A percentile compares a stretch with the other conserved stretches of the same genome.
phyloP scores from a whole-genome alignment of 257 asterid genomes.

The Ajuga chamaepitys region DNA sequence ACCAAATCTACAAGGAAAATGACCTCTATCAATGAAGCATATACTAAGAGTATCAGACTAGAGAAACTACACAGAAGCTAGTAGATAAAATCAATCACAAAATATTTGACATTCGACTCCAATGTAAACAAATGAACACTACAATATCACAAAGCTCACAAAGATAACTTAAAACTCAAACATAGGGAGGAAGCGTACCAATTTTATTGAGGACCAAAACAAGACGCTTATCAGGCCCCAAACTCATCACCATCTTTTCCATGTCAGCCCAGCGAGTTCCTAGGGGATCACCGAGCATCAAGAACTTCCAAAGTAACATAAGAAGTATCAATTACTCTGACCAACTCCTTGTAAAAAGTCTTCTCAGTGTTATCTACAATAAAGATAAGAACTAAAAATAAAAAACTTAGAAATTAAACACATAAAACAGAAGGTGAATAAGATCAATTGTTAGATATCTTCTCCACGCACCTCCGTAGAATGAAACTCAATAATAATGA shows the following conservation, averaged over 20 bases:
- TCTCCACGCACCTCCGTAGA: no score
- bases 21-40: neutral
- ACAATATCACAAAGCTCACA: neutral
- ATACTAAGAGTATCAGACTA: neutral
- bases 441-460: no score
- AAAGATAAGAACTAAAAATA: neutral
- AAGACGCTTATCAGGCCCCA: no score
- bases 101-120: no score
- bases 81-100: neutral
- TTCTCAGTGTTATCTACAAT: constrained; percentile 60
- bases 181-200: constrained; percentile 29
- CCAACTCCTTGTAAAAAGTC: constrained; percentile 84
- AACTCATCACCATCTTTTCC: no score
- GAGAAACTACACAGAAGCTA: neutral
- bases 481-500: no score
- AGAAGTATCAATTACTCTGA: constrained; percentile 78
- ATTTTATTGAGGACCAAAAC: constrained; percentile 84
- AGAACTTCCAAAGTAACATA: constrained; percentile 91
- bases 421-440: neutral
- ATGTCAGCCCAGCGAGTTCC: no score
- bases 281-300: constrained; percentile 91
- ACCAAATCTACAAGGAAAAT: no score
- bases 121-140: neutral
- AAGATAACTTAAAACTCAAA: neutral
- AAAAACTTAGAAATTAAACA: neutral